Evolutionary conservation across 345 rosid species (phyloP), one percentile per base, ranked within the genome.

Genomic region (Ceriops decandra): DNA sequence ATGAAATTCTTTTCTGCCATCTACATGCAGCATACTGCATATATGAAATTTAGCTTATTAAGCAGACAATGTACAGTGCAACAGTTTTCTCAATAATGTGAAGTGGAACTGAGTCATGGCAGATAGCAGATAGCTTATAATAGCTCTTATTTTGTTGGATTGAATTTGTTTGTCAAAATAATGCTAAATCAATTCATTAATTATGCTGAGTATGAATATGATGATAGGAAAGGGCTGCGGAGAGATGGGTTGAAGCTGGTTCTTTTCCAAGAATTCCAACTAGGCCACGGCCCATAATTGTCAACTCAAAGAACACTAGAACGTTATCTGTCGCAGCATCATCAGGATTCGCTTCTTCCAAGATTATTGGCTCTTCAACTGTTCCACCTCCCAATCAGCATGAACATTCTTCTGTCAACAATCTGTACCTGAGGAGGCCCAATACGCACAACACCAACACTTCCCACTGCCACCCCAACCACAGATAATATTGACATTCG

Each of bases 291-390:
- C 69, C 74, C 70, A 60, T 76, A 33, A 78, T 35, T 8, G 35
- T 71, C 9, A 76, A 73, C 32, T 72, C 73, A 47, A 76, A 77
- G 35, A 32, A 19, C 5, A 73, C 56, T 53, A 19, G 74, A 2
- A 28, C 72, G 69, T 62, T 62, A 30, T 78, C 80, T 49, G 47
- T 72, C 36, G 69, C 88, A 73, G 77, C 89, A 53, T 77, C 92
- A 69, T 63, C 77, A 79, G 75, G 79, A 76, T 71, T 76, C 79
- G 52, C 82, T 53, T 70, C 82, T 33, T 67, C 81, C 5, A 64
- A 57, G 57, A 33, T 66, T 60, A 69, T 67, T 59, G 72, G 33
- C 56, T 61, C 21, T 33, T 30, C 77, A 15, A 52, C 68, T 22
- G 62, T 70, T 57, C 75, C 74, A 31, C 36, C 36, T 5, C 60